These are phyloP conservation scores for Aspergillus cejpii DNA, from an alignment of 2,329 filamentous ascomycete genomes.

Conservation along the genomic window DNA sequence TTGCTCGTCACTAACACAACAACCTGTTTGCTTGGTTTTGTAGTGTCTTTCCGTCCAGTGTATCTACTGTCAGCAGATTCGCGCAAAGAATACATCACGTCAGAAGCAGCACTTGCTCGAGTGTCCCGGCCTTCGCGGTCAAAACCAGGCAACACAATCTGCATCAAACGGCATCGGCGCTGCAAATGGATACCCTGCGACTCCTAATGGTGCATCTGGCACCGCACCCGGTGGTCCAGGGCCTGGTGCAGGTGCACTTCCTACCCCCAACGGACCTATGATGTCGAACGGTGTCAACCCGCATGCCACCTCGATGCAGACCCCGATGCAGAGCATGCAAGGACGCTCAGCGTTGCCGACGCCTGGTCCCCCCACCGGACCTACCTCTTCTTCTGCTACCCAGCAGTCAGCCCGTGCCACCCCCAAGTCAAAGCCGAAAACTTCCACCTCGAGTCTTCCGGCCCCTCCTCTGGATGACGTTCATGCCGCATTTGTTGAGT, in stretches of 20 bases:
- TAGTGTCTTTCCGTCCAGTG: slow-evolving; percentile 49
- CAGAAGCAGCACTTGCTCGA: slow-evolving; percentile 49
- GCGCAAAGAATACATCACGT: slow-evolving; percentile 48
- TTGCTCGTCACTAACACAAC: slow-evolving; percentile 33
- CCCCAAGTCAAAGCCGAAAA: slow-evolving; percentile 36
- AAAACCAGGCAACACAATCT: slow-evolving; percentile 33
- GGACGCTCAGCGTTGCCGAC: slow-evolving; percentile 38
- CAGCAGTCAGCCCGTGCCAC: slow-evolving; percentile 33
- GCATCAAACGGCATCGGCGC: slow-evolving; percentile 37
- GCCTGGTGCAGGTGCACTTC: slow-evolving; percentile 29
- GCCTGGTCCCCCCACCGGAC: slow-evolving; percentile 28
- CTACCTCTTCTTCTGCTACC: slow-evolving; percentile 26
- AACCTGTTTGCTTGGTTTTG: slow-evolving; percentile 17
- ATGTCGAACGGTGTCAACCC: slow-evolving; percentile 42
- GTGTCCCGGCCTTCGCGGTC: slow-evolving; percentile 44
- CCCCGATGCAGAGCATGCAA: slow-evolving; percentile 37
- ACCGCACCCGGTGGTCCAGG: slow-evolving; percentile 29
- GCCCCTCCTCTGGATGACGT: slow-evolving; percentile 46
- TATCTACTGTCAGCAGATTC: slow-evolving; percentile 49
- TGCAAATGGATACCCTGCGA: slow-evolving; percentile 40
- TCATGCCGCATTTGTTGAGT: slow-evolving; percentile 46
- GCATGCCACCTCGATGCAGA: slow-evolving; percentile 40
- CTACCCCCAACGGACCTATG: slow-evolving; percentile 39
- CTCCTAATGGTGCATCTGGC: slow-evolving; percentile 35
- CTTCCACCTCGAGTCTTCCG: slow-evolving; percentile 37